Evolutionary conservation across 177 flowering plant species (phyloP).

Genomic region (Telopea speciosissima): DNA sequence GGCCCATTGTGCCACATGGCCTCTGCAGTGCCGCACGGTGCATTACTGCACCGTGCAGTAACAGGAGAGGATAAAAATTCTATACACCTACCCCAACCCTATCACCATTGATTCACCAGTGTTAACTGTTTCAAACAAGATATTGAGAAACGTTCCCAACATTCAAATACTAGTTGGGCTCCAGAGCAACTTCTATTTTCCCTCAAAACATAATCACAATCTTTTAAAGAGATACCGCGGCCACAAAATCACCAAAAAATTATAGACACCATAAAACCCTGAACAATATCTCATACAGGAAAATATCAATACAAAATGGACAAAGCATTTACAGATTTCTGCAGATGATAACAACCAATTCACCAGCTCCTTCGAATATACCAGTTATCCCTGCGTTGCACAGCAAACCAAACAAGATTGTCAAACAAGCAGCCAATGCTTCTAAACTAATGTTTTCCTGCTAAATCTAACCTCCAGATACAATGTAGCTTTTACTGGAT

Average conservation of each 20-base stretch:
- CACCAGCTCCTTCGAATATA: background rate
- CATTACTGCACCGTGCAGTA: too few relatives aligned
- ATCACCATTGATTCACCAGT: too few relatives aligned
- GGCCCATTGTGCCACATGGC: too few relatives aligned
- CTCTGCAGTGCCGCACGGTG: too few relatives aligned
- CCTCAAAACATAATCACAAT: background rate
- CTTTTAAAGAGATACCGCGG: background rate
- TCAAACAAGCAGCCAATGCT: background rate
- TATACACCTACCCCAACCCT: too few relatives aligned
- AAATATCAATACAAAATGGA: background rate
- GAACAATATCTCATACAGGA: background rate
- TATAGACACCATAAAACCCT: background rate
- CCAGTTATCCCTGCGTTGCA: background rate
- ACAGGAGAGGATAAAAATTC: too few relatives aligned
- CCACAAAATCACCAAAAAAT: background rate
- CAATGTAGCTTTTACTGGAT: background rate
- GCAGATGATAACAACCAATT: background rate
- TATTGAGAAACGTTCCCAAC: too few relatives aligned
- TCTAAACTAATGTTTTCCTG: background rate
- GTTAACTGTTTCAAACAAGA: too few relatives aligned
- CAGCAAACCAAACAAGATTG: background rate
- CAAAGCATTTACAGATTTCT: constrained; percentile 1
- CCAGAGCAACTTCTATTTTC: too few relatives aligned
- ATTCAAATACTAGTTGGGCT: too few relatives aligned
- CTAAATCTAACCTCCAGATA: too few relatives aligned